phyloP scores from a whole-genome alignment of 176 grass and related monocot species.

The Carex cristatella region DNA sequence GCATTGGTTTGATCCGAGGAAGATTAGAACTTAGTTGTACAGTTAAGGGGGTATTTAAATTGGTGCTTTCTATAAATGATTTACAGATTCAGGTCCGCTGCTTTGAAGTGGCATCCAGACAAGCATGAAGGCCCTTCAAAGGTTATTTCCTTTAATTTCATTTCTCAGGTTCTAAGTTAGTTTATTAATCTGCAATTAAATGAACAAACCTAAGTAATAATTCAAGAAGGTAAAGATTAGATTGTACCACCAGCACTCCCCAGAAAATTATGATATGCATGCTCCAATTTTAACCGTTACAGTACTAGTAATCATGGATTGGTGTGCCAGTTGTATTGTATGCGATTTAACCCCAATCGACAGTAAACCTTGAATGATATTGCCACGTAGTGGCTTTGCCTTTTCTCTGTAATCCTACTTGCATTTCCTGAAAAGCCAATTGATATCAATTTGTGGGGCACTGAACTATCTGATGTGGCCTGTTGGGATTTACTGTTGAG shows the following conservation, averaged over 20 bases:
- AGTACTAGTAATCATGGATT: background rate
- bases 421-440: constrained; percentile 1
- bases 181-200: background rate
- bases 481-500: background rate
- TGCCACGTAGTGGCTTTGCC: background rate
- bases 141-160: constrained; percentile 26
- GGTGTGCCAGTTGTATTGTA: background rate
- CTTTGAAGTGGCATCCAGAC: constrained; percentile 92
- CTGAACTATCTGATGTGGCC: background rate
- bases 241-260: background rate
- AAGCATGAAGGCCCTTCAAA: constrained; percentile 78
- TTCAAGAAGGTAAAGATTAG: background rate
- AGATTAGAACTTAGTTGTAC: background rate
- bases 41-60: background rate
- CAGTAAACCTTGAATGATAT: background rate
- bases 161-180: background rate
- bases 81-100: constrained; percentile 60
- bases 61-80: background rate
- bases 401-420: background rate
- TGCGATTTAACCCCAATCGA: background rate
- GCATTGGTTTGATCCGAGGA: background rate
- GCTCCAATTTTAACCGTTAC: background rate
- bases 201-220: background rate
- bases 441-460: background rate
- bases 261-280: background rate